Percentiles rank a stretch among this genome's conserved stretches.
Evolutionary conservation across 495 filamentous ascomycete genomes (phyloP).

Genomic region (Chaetomium cochliodes): DNA sequence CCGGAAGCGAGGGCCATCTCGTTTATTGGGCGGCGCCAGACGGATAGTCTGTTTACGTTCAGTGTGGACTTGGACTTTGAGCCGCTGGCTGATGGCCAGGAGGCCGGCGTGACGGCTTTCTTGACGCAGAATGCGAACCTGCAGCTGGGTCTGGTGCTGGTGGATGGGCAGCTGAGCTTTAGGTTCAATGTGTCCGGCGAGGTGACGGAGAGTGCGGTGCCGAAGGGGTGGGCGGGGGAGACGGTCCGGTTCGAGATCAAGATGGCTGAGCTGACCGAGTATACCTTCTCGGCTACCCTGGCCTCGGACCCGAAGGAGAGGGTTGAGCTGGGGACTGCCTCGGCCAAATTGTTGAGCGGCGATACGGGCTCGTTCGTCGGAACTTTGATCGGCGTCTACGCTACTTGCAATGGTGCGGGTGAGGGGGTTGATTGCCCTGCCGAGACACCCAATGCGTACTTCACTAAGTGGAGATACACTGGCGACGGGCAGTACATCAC

Average conservation of each 20-base stretch:
- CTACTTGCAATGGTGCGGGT: conserved; percentile 26
- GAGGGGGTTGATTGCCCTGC: conserved; percentile 19
- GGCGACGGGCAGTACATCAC: conserved; percentile 14
- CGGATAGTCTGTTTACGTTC: conserved; percentile 47
- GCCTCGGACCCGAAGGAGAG: conserved; percentile 8
- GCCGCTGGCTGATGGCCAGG: conserved; percentile 37
- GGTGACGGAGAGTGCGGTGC: conserved; percentile 9
- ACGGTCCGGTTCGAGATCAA: conserved; percentile 22
- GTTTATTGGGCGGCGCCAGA: conserved; percentile 47
- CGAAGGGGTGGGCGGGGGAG: conserved; percentile 17
- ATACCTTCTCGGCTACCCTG: conserved; percentile 21
- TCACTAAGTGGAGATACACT: conserved; percentile 25
- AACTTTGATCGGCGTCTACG: conserved; percentile 23
- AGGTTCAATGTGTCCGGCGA: conserved; percentile 28
- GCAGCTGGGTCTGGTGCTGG: conserved; percentile 45
- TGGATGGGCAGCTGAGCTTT: conserved; percentile 32
- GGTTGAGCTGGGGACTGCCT: conserved; percentile 17
- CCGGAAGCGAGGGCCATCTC: conserved; percentile 34
- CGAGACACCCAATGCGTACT: conserved; percentile 20
- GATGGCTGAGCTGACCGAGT: conserved; percentile 16
- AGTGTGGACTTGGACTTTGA: conserved; percentile 41
- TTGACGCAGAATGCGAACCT: conserved; percentile 48
- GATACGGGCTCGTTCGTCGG: conserved; percentile 23
- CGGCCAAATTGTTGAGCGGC: conserved; percentile 22
- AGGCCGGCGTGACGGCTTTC: conserved; percentile 46